Evolutionary conservation across 2,329 filamentous ascomycete species (phyloP).

Genomic region (Fusarium graminum): DNA sequence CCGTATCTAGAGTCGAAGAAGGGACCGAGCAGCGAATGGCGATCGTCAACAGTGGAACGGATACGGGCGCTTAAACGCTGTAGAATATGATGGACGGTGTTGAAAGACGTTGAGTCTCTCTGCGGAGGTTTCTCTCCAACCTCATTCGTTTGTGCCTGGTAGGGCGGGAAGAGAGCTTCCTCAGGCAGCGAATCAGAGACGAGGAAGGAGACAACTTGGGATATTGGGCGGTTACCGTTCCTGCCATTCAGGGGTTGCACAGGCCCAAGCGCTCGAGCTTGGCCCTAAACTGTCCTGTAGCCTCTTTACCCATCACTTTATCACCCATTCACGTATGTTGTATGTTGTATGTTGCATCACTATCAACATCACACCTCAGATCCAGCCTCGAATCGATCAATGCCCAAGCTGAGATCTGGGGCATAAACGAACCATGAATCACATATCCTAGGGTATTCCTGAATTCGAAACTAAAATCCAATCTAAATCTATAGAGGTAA

Average conservation of each 20-base stretch:
- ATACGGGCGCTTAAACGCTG: slow-evolving; percentile 36
- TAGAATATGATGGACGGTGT: slow-evolving; percentile 13
- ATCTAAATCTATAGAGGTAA: slow-evolving; percentile 15
- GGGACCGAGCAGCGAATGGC: slow-evolving; percentile 21
- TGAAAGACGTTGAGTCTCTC: slow-evolving; percentile 24
- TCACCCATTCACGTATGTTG: not conserved
- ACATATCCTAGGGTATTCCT: not conserved
- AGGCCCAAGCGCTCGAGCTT: slow-evolving; percentile 25
- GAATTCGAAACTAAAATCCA: not conserved
- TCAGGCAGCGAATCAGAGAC: slow-evolving; percentile 22
- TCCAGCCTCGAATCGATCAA: not conserved
- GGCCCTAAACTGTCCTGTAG: not conserved
- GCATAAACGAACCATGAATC: not conserved
- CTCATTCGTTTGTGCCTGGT: slow-evolving; percentile 21
- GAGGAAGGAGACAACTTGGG: not conserved
- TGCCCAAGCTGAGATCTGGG: not conserved
- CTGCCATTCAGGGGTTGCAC: slow-evolving; percentile 16
- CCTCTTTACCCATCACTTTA: not conserved
- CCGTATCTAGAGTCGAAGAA: not conserved
- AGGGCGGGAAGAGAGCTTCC: slow-evolving; percentile 2
- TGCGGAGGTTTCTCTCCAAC: slow-evolving; percentile 3
- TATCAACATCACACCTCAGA: slow-evolving; percentile 2
- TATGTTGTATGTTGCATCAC: slow-evolving; percentile 4
- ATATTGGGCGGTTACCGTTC: slow-evolving; percentile 16
- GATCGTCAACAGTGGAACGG: not conserved